Conservation (phyloP, 73 alveolate genomes). For the Urostyla sp. region DNA sequence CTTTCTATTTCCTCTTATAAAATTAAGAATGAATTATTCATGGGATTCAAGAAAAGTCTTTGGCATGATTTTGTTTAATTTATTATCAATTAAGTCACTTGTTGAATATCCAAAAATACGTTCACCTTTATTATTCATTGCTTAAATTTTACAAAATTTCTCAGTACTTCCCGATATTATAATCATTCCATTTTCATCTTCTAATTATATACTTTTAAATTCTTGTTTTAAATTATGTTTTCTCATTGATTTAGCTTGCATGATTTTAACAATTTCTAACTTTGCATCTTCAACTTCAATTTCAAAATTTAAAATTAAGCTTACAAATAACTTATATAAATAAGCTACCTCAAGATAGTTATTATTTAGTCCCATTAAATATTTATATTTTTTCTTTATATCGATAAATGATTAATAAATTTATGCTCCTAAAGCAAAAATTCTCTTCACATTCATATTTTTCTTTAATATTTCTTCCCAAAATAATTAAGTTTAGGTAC, state of each 20-base stretch:
- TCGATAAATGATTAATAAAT: conserved; percentile 41
- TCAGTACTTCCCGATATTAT: conserved; percentile 44
- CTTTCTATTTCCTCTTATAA: conserved; percentile 45
- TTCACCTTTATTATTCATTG: conserved; percentile 55
- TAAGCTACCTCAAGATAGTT: conserved; percentile 56
- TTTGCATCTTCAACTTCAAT: conserved; percentile 58
- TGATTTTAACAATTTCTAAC: conserved; percentile 51
- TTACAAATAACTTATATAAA: conserved; percentile 40
- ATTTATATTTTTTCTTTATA: conserved; percentile 35
- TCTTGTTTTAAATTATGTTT: conserved; percentile 45
- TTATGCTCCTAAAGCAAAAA: conserved; percentile 42
- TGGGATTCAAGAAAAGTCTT: conserved; percentile 9
- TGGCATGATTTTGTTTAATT: conserved; percentile 40
- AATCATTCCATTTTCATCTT: conserved; percentile 58
- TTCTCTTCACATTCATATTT: conserved; percentile 44
- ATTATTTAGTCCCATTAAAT: conserved; percentile 22
- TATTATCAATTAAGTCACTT: conserved; percentile 1
- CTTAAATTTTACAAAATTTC: conserved; percentile 38
- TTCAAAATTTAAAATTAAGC: conserved; percentile 47
- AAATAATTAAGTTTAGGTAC: conserved; percentile 37
- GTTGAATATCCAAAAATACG: conserved; percentile 42
- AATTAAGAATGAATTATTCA: conserved; percentile 26
- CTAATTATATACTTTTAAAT: conserved; percentile 20
- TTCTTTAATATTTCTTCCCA: conserved; percentile 62
- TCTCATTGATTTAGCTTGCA: conserved; percentile 49